Percentiles rank a stretch among this genome's conserved stretches.
Evolutionary conservation across 106 monocot species (phyloP).

Genomic region (Hemerocallis citrina): DNA sequence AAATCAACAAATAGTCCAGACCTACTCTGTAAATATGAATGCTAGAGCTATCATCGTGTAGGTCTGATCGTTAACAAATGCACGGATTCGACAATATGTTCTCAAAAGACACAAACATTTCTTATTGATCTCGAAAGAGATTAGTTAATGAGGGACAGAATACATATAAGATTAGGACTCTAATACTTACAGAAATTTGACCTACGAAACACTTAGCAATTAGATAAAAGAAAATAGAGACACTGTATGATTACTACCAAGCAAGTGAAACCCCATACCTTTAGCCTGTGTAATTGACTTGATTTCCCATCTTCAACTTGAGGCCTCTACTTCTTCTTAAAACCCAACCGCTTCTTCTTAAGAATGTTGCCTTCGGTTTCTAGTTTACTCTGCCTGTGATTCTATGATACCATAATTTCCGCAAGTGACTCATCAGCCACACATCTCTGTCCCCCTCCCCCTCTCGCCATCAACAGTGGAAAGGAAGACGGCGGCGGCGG

Average conservation of each 20-base stretch:
- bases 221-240: not conserved
- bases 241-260: not conserved
- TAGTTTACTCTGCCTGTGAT: not conserved
- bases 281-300: not conserved
- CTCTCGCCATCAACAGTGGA: too few relatives aligned
- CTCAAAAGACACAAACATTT: not conserved
- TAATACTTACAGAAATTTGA: not conserved
- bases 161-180: not conserved
- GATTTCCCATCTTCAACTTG: not conserved
- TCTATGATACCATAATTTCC: not conserved
- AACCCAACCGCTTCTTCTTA: not conserved
- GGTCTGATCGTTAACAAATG: not conserved
- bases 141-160: not conserved
- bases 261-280: slow-evolving; percentile 9
- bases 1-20: not conserved
- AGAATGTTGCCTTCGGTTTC: not conserved
- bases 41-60: not conserved
- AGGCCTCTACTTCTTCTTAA: slow-evolving; percentile 20
- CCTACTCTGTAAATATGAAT: not conserved
- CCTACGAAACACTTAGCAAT: not conserved
- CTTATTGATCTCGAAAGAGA: not conserved
- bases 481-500: too few relatives aligned
- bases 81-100: not conserved
- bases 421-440: too few relatives aligned
- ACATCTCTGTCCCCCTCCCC: too few relatives aligned